Evolutionary conservation across 306 rosid species (phyloP).

Genomic region (Citrullus colocynthis): DNA sequence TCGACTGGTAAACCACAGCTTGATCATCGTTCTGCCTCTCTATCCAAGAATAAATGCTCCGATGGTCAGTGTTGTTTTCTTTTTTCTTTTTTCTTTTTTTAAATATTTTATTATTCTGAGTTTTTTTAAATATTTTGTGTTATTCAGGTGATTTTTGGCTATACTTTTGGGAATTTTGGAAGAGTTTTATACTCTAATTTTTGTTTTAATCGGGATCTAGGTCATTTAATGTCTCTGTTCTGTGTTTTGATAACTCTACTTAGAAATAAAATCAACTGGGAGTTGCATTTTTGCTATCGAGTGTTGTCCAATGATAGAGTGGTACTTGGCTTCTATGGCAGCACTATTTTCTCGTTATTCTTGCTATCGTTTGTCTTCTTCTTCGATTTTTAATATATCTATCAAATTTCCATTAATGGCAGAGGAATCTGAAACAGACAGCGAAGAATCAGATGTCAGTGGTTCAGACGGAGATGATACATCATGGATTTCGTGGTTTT

Average conservation of each 20-base stretch:
- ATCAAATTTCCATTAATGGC: conserved; percentile 16
- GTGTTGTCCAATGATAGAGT: background rate
- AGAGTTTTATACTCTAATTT: background rate
- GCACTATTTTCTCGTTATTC: background rate
- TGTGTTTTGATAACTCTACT: background rate
- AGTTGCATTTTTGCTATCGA: background rate
- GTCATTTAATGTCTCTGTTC: background rate
- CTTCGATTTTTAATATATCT: background rate
- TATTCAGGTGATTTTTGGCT: background rate
- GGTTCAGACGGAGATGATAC: conserved; percentile 98
- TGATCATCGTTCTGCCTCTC: conserved; percentile 33
- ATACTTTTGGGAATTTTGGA: background rate
- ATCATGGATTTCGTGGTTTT: conserved; percentile 97
- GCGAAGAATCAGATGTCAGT: conserved; percentile 95
- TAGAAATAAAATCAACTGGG: no score
- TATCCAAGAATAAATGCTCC: conserved; percentile 41
- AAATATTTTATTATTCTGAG: background rate
- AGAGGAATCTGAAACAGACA: conserved; percentile 96
- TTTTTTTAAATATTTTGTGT: background rate
- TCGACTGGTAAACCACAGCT: conserved; percentile 50
- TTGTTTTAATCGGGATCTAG: background rate
- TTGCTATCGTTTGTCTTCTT: background rate
- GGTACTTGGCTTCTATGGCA: background rate
- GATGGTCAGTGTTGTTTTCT: conserved; percentile 24
- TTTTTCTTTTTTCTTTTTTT: background rate